phyloP scores from a whole-genome alignment of 2,329 filamentous ascomycete genomes.

The Aspergillus aculeatus region DNA sequence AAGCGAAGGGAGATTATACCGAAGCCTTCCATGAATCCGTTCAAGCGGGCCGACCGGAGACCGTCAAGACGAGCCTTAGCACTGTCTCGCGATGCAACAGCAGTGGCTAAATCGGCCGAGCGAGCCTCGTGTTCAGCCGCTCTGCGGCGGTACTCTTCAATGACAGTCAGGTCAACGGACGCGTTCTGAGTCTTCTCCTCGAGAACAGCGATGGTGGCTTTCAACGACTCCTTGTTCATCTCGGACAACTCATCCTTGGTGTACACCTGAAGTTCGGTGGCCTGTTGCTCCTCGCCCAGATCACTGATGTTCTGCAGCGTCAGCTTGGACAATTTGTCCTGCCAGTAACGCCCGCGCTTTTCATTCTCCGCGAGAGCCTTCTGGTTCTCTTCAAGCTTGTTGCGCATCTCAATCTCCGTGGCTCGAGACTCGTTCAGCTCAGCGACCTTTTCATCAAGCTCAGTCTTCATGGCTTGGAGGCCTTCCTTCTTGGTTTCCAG shows the following conservation, averaged over 20 bases:
- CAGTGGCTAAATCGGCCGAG: conserved; percentile 77
- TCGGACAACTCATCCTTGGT: conserved; percentile 68
- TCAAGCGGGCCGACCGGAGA: conserved; percentile 80
- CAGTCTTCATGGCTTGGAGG: conserved; percentile 73
- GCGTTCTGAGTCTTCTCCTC: conserved; percentile 79
- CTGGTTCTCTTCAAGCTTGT: conserved; percentile 94
- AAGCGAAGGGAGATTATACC: conserved; percentile 87
- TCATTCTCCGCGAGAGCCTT: conserved; percentile 85
- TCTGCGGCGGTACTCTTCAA: conserved; percentile 82
- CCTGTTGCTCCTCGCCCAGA: conserved; percentile 56
- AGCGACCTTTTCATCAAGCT: conserved; percentile 79
- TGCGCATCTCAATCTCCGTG: conserved; percentile 94
- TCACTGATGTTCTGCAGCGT: conserved; percentile 77
- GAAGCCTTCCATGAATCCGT: conserved; percentile 99
- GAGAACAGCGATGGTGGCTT: conserved; percentile 63
- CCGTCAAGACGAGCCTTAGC: conserved; percentile 93
- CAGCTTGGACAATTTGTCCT: conserved; percentile 85
- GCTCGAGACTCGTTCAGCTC: conserved; percentile 88
- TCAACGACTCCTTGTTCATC: conserved; percentile 62
- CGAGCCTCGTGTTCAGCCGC: conserved; percentile 79
- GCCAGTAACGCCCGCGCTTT: conserved; percentile 79
- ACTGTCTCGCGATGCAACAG: conserved; percentile 73
- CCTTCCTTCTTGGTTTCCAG: conserved; percentile 78
- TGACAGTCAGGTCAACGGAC: conserved; percentile 82
- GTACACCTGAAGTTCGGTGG: conserved; percentile 66